phyloP scores from a whole-genome alignment of 768 basidiomycete genomes.

The Naganishia kalamii region DNA sequence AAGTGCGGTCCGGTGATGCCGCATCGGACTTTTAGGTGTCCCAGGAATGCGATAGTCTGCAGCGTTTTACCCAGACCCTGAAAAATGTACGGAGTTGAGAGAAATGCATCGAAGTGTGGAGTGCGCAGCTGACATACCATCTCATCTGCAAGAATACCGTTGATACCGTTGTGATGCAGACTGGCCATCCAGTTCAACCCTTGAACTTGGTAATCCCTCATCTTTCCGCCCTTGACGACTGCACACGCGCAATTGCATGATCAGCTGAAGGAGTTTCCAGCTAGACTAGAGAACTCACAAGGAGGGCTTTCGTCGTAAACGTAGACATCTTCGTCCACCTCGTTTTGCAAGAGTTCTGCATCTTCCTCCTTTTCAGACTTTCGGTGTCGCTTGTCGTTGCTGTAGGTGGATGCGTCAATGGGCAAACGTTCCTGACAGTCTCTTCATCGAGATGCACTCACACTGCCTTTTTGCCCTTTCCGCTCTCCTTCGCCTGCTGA shows the following conservation, averaged over 20 bases:
- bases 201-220: slow-evolving; percentile 92
- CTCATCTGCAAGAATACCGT: slow-evolving; percentile 95
- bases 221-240: slow-evolving; percentile 78
- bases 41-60: slow-evolving; percentile 94
- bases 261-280: not conserved
- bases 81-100: not conserved
- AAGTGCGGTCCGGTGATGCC: slow-evolving; percentile 76
- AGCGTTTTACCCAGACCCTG: slow-evolving; percentile 96
- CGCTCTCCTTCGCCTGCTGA: slow-evolving; percentile 56
- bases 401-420: not conserved
- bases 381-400: slow-evolving; percentile 77
- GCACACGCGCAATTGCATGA: not conserved
- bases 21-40: slow-evolving; percentile 82
- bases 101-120: not conserved
- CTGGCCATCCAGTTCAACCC: slow-evolving; percentile 97
- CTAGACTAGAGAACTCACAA: slow-evolving; percentile 53
- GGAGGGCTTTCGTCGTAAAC: slow-evolving; percentile 91
- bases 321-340: slow-evolving; percentile 68
- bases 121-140: slow-evolving; percentile 57
- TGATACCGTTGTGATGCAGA: slow-evolving; percentile 89
- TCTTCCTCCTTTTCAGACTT: slow-evolving; percentile 99
- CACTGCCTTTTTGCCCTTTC: slow-evolving; percentile 73
- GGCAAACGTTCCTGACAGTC: not conserved
- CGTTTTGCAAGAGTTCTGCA: slow-evolving; percentile 81
- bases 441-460: slow-evolving; percentile 47